These are phyloP conservation scores for Phylloporus scabripes DNA, from an alignment of 768 basidiomycete genomes.

Conservation along the genomic window DNA sequence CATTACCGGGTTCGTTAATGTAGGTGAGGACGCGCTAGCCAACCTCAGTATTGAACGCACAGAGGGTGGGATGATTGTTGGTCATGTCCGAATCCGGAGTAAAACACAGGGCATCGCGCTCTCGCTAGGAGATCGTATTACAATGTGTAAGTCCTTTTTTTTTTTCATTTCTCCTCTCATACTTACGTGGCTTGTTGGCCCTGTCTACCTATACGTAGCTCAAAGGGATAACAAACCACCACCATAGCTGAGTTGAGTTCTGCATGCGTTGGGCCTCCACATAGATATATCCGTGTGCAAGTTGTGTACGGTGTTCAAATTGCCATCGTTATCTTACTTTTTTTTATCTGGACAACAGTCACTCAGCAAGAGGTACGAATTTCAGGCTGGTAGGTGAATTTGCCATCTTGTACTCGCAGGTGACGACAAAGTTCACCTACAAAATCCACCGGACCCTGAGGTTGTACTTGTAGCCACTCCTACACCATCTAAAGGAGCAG, in stretches of 20 bases:
- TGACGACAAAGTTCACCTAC: too few relatives aligned
- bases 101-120: slow-evolving; percentile 98
- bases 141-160: slow-evolving; percentile 38
- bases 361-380: too few relatives aligned
- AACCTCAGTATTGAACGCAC: slow-evolving; percentile 91
- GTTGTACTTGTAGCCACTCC: too few relatives aligned
- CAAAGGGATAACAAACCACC: slow-evolving; percentile 39
- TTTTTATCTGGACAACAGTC: too few relatives aligned
- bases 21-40: slow-evolving; percentile 93
- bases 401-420: too few relatives aligned
- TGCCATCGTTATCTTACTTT: neutral
- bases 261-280: neutral
- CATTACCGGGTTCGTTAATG: neutral
- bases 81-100: slow-evolving; percentile 93
- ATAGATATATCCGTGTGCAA: neutral
- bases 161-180: neutral
- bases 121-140: slow-evolving; percentile 88
- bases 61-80: slow-evolving; percentile 74
- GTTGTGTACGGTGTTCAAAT: neutral
- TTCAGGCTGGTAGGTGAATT: too few relatives aligned
- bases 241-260: slow-evolving; percentile 2
- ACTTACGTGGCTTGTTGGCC: neutral
- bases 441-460: too few relatives aligned
- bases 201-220: slow-evolving; percentile 19
- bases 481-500: too few relatives aligned